Conservation (phyloP, 768 basidiomycete species). For the Wakefieldia striispora region DNA sequence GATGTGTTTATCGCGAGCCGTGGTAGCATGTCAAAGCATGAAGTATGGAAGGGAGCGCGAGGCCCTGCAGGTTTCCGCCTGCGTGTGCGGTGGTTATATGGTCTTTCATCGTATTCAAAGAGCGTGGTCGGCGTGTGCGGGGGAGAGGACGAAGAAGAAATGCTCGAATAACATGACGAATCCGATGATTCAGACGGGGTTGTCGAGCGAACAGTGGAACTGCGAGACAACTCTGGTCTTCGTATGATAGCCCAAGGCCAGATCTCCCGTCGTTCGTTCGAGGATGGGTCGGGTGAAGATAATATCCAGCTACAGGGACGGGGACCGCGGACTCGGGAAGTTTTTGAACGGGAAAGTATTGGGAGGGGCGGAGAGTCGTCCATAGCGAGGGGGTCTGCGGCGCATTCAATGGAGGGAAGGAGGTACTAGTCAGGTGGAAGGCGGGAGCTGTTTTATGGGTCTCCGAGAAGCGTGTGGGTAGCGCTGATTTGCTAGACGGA, state of each 20-base stretch:
- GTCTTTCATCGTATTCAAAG: conserved; percentile 4
- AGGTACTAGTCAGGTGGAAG: too few relatives aligned
- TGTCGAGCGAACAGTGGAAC: conserved; percentile 14
- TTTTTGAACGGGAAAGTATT: conserved; percentile 6
- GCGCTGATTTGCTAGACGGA: conserved; percentile 1
- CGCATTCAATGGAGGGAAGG: background rate
- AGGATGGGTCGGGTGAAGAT: conserved; percentile 12
- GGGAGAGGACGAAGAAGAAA: conserved; percentile 12
- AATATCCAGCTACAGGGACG: conserved; percentile 29
- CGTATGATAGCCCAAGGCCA: conserved; percentile 17
- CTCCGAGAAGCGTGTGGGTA: background rate
- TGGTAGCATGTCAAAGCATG: conserved; percentile 7
- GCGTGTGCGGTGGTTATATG: conserved; percentile 1
- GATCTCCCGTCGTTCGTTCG: conserved; percentile 11
- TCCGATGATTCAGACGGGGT: conserved; percentile 13
- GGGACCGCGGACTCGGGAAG: conserved; percentile 25
- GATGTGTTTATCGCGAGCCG: conserved; percentile 21
- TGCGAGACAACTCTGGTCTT: conserved; percentile 13
- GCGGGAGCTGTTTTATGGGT: background rate
- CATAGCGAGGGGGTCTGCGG: conserved; percentile 8
- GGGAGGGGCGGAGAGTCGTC: conserved; percentile 8
- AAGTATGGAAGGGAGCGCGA: conserved; percentile 18
- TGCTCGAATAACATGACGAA: conserved; percentile 16
- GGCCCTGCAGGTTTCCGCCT: conserved; percentile 28
- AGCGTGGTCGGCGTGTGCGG: background rate